phyloP scores from a whole-genome alignment of 2,329 filamentous ascomycete genomes.

The Macrophomina tecta region DNA sequence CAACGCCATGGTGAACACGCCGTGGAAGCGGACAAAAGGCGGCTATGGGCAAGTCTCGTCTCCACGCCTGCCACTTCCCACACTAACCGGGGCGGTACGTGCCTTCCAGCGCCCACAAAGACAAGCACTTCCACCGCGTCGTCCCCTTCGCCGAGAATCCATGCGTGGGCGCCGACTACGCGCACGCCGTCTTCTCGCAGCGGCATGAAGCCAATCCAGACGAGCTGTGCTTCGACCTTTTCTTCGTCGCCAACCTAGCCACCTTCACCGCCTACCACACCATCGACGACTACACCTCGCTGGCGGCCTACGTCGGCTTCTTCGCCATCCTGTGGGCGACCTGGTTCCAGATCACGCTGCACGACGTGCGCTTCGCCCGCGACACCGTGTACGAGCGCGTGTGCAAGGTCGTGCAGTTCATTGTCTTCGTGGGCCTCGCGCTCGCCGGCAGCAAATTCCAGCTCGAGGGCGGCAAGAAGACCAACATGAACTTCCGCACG shows the following conservation, averaged over 20 bases:
- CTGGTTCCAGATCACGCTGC: slow-evolving; percentile 48
- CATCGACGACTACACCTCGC: slow-evolving; percentile 41
- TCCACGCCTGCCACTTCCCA: too few species aligned
- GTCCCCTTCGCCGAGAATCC: slow-evolving; percentile 44
- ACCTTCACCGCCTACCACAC: slow-evolving; percentile 49
- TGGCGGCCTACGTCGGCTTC: slow-evolving; percentile 47
- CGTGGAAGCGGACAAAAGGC: background rate
- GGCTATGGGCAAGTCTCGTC: slow-evolving; percentile 1
- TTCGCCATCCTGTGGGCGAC: slow-evolving; percentile 46
- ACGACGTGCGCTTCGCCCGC: slow-evolving; percentile 48
- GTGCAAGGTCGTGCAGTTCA: slow-evolving; percentile 47
- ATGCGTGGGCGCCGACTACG: slow-evolving; percentile 43
- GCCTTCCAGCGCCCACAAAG: background rate
- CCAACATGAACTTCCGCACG: slow-evolving; percentile 41
- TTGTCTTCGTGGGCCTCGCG: slow-evolving; percentile 45
- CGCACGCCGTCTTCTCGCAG: slow-evolving; percentile 45
- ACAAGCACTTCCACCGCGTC: slow-evolving; percentile 41
- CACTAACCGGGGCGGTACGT: background rate
- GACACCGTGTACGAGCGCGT: slow-evolving; percentile 46
- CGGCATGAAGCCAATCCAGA: slow-evolving; percentile 47
- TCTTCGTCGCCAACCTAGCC: slow-evolving; percentile 46
- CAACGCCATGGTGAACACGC: slow-evolving; percentile 9
- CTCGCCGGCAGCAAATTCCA: slow-evolving; percentile 45
- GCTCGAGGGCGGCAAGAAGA: slow-evolving; percentile 30
- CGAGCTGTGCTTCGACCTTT: slow-evolving; percentile 46